Conservation (phyloP, 73 alveolate genomes). For the Stentor roeselii region DNA sequence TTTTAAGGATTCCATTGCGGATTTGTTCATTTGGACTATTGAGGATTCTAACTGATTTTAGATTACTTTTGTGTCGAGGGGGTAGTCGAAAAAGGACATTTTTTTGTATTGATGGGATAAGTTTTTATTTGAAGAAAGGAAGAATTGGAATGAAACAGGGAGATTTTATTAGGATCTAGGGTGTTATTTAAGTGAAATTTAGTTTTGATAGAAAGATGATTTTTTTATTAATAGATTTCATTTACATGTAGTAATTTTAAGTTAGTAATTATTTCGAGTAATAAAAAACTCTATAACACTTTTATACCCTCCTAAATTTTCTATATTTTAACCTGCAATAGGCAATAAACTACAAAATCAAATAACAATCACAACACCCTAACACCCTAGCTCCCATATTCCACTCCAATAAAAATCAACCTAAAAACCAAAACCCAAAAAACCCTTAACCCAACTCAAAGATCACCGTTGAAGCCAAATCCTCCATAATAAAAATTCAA, state of each 20-base stretch:
- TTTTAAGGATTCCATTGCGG: constrained; percentile 21
- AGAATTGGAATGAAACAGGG: background rate
- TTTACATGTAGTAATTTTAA: background rate
- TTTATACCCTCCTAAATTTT: no score
- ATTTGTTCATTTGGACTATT: background rate
- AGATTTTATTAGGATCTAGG: no score
- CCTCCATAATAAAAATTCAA: background rate
- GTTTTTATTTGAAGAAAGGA: background rate
- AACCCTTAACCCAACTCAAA: background rate
- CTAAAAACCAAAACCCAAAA: background rate
- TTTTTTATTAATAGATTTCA: background rate
- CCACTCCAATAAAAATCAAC: background rate
- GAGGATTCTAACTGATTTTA: background rate
- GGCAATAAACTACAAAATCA: background rate
- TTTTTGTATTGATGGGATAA: background rate
- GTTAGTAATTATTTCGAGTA: background rate
- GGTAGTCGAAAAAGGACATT: background rate
- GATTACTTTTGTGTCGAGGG: background rate
- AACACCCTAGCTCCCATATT: background rate
- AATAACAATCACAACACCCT: background rate
- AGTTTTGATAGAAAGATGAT: no score
- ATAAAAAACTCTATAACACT: background rate
- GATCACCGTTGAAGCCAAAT: background rate
- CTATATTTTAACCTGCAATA: no score
- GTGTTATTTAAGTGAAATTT: no score